Evolutionary conservation across 129 eudicot genomes (phyloP).

Genomic region (Tanacetum coccineum): DNA sequence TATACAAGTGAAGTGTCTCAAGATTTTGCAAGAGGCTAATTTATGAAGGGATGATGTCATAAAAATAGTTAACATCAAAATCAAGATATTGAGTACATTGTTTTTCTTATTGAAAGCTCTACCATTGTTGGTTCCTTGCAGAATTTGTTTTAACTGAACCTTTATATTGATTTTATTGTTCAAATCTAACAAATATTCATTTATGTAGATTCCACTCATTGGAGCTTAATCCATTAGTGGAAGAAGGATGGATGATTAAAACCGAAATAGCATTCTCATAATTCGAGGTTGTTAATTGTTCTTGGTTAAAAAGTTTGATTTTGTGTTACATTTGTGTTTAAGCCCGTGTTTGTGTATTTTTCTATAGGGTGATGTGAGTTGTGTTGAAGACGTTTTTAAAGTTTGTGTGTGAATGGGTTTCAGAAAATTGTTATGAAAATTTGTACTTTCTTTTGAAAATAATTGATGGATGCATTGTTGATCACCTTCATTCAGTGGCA

Average conservation of each 20-base stretch:
- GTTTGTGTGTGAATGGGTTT: conserved; percentile 53
- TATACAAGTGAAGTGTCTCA: no score
- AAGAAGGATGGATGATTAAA: conserved; percentile 85
- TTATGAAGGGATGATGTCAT: no score
- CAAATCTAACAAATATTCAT: no score
- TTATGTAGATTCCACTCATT: no score
- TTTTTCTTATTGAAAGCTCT: no score
- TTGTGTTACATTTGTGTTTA: neutral
- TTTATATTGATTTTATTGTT: no score
- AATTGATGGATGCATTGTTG: conserved; percentile 46
- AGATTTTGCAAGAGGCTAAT: no score
- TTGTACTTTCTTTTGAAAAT: conserved; percentile 55
- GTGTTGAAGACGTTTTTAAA: conserved; percentile 72
- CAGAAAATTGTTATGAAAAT: conserved; percentile 60
- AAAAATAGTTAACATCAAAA: no score
- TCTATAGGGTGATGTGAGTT: conserved; percentile 66
- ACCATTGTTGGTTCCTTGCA: no score
- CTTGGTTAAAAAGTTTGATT: neutral
- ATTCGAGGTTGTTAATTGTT: conserved; percentile 49
- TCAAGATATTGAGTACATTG: no score
- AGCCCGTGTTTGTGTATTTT: conserved; percentile 25
- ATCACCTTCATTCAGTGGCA: conserved; percentile 49
- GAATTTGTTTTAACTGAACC: no score
- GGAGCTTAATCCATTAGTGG: no score
- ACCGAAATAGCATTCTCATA: conserved; percentile 80